Evolutionary conservation across 192 early-diverging fungal genomes (phyloP).

Genomic region (Powellomyces hirtus): DNA sequence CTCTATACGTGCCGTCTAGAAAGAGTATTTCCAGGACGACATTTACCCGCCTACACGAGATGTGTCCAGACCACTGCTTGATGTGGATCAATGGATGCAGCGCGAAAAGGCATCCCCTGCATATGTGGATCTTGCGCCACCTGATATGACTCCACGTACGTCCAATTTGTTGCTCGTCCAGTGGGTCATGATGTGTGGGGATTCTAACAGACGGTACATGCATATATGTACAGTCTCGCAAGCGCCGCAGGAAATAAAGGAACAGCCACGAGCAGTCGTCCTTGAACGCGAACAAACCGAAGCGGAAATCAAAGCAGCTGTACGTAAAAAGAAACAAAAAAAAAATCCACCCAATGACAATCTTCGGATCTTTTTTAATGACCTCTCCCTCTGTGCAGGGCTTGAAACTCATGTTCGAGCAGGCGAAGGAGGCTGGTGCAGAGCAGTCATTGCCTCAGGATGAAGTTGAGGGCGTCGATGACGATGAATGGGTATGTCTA

Average conservation of each 20-base stretch:
- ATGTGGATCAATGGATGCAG: slow-evolving; percentile 57
- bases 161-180: too few species aligned
- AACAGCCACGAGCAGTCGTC: not conserved
- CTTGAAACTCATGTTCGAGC: slow-evolving; percentile 37
- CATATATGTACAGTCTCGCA: slow-evolving; percentile 31
- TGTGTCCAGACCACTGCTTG: slow-evolving; percentile 45
- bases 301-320: slow-evolving; percentile 36
- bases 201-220: too few species aligned
- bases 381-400: slow-evolving; percentile 1
- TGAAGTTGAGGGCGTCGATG: slow-evolving; percentile 44
- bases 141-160: slow-evolving; percentile 19
- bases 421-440: slow-evolving; percentile 30
- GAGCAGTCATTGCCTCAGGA: slow-evolving; percentile 39
- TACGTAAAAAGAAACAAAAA: not conserved
- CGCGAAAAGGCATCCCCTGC: not conserved
- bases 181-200: not conserved
- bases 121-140: slow-evolving; percentile 7
- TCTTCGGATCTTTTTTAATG: not conserved
- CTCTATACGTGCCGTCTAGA: too few species aligned
- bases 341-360: not conserved
- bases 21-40: slow-evolving; percentile 91
- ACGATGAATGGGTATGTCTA: slow-evolving; percentile 58
- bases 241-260: slow-evolving; percentile 20
- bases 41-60: slow-evolving; percentile 70
- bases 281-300: slow-evolving; percentile 32